Conservation (phyloP, 192 early-diverging fungal species). For the Podila epigama region DNA sequence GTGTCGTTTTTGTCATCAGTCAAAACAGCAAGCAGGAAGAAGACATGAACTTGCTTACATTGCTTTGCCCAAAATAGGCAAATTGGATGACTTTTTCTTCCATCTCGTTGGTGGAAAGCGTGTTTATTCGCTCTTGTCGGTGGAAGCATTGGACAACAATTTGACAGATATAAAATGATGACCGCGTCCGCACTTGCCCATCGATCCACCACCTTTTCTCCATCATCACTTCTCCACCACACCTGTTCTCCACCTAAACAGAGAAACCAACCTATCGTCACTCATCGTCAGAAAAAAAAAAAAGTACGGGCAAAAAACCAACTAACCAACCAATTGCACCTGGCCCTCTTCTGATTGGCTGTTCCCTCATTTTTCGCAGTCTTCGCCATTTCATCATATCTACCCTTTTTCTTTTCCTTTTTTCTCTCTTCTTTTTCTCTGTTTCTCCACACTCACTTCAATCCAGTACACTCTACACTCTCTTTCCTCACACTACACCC, state of each 20-base stretch:
- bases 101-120: not conserved
- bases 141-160: too few relatives aligned
- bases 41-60: too few relatives aligned
- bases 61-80: not conserved
- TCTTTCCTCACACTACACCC: not conserved
- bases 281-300: too few relatives aligned
- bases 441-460: not conserved
- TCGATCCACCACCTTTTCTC: too few relatives aligned
- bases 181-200: too few relatives aligned
- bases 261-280: too few relatives aligned
- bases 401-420: not conserved
- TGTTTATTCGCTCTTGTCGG: too few relatives aligned
- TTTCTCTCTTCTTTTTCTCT: not conserved
- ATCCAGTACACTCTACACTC: not conserved
- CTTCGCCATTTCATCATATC: not conserved
- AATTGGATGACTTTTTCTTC: not conserved
- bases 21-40: not conserved
- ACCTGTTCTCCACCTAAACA: too few relatives aligned
- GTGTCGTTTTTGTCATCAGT: not conserved
- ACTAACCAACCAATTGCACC: not conserved
- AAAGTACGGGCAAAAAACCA: too few relatives aligned
- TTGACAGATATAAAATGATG: too few relatives aligned
- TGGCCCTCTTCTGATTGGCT: not conserved
- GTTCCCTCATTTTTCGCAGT: constrained; percentile 1
- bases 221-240: too few relatives aligned